These are phyloP conservation scores for Cyanophora paradoxa DNA, from an alignment of 78 protist genomes.

Conservation along the genomic window DNA sequence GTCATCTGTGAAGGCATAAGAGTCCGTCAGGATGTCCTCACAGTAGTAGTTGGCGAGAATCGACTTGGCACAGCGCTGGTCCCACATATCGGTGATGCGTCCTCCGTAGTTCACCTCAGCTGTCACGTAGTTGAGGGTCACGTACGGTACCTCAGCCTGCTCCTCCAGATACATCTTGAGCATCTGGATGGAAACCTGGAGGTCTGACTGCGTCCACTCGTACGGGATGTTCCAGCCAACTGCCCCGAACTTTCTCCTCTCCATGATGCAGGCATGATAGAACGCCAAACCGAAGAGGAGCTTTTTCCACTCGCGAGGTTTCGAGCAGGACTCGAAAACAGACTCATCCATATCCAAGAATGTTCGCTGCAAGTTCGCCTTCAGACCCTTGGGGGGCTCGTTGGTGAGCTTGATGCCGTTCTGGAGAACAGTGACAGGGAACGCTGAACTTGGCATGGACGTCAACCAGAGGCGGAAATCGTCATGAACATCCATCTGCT, in stretches of 20 bases:
- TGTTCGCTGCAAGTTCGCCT: constrained; percentile 8
- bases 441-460: constrained; percentile 36
- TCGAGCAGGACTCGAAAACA: not conserved
- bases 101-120: constrained; percentile 78
- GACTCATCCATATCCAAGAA: too few species aligned
- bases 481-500: not conserved
- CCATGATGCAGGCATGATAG: constrained; percentile 80
- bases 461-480: constrained; percentile 62
- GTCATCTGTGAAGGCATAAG: too few species aligned
- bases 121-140: constrained; percentile 43
- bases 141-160: constrained; percentile 45
- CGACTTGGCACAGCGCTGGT: constrained; percentile 41
- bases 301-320: constrained; percentile 38
- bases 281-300: constrained; percentile 60
- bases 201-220: constrained; percentile 72
- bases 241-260: constrained; percentile 78
- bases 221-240: constrained; percentile 83
- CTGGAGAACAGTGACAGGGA: constrained; percentile 49
- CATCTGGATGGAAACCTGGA: constrained; percentile 41
- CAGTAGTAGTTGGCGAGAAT: constrained; percentile 16
- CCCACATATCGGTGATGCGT: constrained; percentile 68
- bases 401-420: constrained; percentile 35
- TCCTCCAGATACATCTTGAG: constrained; percentile 27
- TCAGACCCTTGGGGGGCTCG: constrained; percentile 48
- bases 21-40: too few species aligned